Evolutionary conservation across 2,329 filamentous ascomycete species (phyloP), one percentile per base, ranked within the genome.

Genomic region (Exophiala alcalophila): DNA sequence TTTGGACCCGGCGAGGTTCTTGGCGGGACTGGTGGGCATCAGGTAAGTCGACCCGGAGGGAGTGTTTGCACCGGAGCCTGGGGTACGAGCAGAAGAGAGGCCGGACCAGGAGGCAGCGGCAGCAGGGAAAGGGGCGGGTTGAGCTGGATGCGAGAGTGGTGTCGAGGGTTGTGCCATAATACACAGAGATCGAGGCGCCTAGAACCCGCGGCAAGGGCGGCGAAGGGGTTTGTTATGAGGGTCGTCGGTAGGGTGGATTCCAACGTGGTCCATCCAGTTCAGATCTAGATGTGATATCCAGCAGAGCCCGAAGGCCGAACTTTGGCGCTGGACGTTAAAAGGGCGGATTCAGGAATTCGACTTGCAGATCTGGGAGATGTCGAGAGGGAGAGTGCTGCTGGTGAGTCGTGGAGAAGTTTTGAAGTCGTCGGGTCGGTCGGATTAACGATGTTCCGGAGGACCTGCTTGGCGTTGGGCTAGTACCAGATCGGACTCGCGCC

Each of bases 21-120:
- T 86, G 46, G 81, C 72, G 10, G 89, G 87, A 50, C 84, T 89
- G 60, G 87, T 86, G 12, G 88, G 84, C 86, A 97, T 92, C 60
- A 95, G 81, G 69, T 91, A 95, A 16, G 90, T 89, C 61, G 36
- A 52, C 25, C 32, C 47, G 2, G 48, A 53, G 9, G 54, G 54
- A 31, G 54, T 57, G 35, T 49, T 51, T 9, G 50, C 34, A 21
- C 43, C 54, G 23, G 54, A 57, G 39, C 12, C 44, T 2, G 40
- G 25, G 19, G 38, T 9, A 20, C 41, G 29, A 21, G 40, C 27
- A 3, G 42, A 39, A 19, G 41, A 20, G 4, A 30, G 15, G 18
- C 39, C 35, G 15, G 30, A 6, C 29, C 37, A 52, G 11, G 21
- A 14, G 10, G 21, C 26, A 32, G 30, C 11, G 18, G 11, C 14